Evolutionary conservation across 148 eudicot genomes (phyloP), one percentile per base, ranked within the genome.

Genomic region (Spergularia bocconei): DNA sequence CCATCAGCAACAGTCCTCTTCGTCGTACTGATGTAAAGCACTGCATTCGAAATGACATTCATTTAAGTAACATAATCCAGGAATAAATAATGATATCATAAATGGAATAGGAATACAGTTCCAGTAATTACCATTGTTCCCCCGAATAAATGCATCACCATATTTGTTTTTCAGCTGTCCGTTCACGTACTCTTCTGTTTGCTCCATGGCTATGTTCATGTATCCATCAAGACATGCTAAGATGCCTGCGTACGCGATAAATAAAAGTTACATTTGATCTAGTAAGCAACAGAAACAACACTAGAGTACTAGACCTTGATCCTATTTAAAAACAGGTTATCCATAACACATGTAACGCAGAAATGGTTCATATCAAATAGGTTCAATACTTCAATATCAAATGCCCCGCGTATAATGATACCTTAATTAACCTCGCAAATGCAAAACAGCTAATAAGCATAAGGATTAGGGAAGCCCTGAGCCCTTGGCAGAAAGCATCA

Each of bases 191-290:
- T 94, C 97, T 80, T 94, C 98, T 47, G 98, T 94, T 82, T 94
- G 98, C 87, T 90, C 98, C 98, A 94, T 94, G 54, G 97, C 98
- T 44, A 94, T 94, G 69, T 94, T 94, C 98, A 94, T 94, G 77
- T 94, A 94, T 61, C 98, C 98, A 81, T 94, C 98, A 53, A 94
- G 88, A 81, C 98, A 94, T 70, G 98, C 98, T 62, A 94, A 82
- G 63, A 91, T 91, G 72, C 98, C 98, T 94, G 88, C 71, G 65
- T 3, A 79, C 70, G 19, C 63, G 33, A 75, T 19, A 21, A 44
- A 29, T 10, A 16, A 36, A 38, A 41, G 71, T 52, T 55, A 65
- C 21, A 3, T 0, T 38, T 16, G n/a, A 41, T n/a, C 69, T 17
- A 20, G n/a, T 39, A 65, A 39, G 51, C 9, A 65, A 39, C 41